These are phyloP conservation scores for Fusarium torulosum DNA, from an alignment of 2,329 filamentous ascomycete species.

Conservation along the genomic window DNA sequence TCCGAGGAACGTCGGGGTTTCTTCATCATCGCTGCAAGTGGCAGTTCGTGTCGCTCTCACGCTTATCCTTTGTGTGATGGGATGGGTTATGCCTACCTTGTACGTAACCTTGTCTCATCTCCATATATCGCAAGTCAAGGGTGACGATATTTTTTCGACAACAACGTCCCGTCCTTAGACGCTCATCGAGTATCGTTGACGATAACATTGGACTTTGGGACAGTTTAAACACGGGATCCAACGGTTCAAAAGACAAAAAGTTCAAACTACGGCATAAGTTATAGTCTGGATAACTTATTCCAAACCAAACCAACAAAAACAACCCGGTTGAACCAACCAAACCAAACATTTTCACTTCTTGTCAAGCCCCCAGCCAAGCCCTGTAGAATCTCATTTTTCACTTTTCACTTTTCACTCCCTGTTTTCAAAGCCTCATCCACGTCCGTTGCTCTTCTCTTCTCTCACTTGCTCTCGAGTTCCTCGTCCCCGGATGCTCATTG, in stretches of 20 bases:
- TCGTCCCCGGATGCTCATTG: constrained; percentile 31
- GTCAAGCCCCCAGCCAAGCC: constrained; percentile 20
- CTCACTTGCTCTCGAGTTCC: constrained; percentile 12
- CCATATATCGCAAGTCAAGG: constrained; percentile 3
- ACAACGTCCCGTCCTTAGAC: constrained; percentile 5
- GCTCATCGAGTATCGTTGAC: constrained; percentile 20
- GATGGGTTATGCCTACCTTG: constrained; percentile 34
- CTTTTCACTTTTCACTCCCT: constrained; percentile 28
- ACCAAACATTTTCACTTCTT: constrained; percentile 18
- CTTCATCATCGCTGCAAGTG: constrained; percentile 33
- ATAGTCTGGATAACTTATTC: constrained; percentile 1
- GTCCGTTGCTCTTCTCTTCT: constrained; percentile 1
- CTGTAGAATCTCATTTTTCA: constrained; percentile 38
- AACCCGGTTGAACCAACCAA: no score
- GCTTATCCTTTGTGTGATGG: constrained; percentile 20
- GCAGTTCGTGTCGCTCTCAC: constrained; percentile 21
- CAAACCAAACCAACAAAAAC: no score
- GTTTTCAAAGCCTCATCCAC: constrained; percentile 19
- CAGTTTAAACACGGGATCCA: background rate
- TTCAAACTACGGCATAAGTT: background rate
- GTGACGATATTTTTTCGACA: constrained; percentile 23
- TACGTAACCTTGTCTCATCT: constrained; percentile 28
- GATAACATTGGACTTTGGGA: constrained; percentile 1
- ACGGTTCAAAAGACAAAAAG: background rate
- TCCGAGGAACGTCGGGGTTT: constrained; percentile 37